These are phyloP conservation scores for Babesia ovata DNA, from an alignment of 169 alveolate genomes.

Conservation along the genomic window DNA sequence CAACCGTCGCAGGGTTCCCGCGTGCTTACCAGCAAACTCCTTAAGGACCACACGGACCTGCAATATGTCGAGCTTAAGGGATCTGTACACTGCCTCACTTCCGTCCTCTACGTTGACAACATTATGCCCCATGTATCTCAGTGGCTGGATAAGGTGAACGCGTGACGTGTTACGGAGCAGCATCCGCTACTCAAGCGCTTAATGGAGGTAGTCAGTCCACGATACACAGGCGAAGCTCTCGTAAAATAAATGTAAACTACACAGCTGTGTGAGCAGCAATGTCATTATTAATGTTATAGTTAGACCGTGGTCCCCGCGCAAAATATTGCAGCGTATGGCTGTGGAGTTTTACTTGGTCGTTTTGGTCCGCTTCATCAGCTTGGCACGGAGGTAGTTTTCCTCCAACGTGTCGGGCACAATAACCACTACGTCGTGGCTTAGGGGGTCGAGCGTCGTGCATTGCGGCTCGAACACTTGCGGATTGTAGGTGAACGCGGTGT, in stretches of 20 bases:
- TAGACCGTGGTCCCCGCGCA: too few species aligned
- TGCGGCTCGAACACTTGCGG: constrained; percentile 48
- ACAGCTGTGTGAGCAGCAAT: too few species aligned
- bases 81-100: constrained; percentile 47
- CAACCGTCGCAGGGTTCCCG: constrained; percentile 44
- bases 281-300: too few species aligned
- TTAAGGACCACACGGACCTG: constrained; percentile 11
- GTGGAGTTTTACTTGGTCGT: neutral
- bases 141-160: constrained; percentile 19
- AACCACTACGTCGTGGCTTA: constrained; percentile 46
- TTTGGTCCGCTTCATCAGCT: constrained; percentile 12
- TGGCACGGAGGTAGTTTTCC: constrained; percentile 58
- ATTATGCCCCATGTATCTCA: constrained; percentile 28
- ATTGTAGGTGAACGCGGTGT: constrained; percentile 32
- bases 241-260: too few species aligned
- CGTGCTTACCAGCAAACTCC: constrained; percentile 10
- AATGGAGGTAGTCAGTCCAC: too few species aligned
- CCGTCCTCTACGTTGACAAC: constrained; percentile 30
- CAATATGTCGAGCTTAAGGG: constrained; percentile 50
- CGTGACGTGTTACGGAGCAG: too few species aligned
- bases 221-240: too few species aligned
- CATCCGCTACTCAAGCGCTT: too few species aligned
- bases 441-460: constrained; percentile 24
- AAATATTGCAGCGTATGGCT: neutral
- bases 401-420: constrained; percentile 58